Conservation (phyloP, 1,284 basidiomycete genomes). For the Moesziomyces aphidis region DNA sequence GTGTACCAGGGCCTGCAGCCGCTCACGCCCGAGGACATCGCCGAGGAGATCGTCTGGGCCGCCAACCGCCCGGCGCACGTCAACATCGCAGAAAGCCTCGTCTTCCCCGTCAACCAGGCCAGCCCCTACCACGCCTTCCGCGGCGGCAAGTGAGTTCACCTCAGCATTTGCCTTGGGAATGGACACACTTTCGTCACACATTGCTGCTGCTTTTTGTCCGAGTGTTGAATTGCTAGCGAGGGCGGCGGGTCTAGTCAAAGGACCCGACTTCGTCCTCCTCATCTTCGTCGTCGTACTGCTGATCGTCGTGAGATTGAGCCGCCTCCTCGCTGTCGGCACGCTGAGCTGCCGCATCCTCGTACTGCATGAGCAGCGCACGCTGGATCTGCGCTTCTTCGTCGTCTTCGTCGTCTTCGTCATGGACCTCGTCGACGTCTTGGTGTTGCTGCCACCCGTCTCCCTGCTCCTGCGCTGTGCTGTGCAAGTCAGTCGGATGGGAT, state of each 20-base stretch:
- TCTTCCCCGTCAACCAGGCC: constrained; percentile 64
- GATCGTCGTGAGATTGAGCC: constrained; percentile 5
- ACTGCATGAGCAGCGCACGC: constrained; percentile 4
- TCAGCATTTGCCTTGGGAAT: neutral
- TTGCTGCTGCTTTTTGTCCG: too few species aligned
- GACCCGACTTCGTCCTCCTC: constrained; percentile 25
- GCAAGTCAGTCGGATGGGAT: constrained; percentile 5
- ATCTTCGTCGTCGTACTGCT: constrained; percentile 8
- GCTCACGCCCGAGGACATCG: constrained; percentile 69
- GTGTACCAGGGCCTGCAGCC: constrained; percentile 65
- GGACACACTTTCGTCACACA: neutral
- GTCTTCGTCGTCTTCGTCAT: constrained; percentile 11
- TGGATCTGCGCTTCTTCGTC: constrained; percentile 4
- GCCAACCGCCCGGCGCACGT: constrained; percentile 75
- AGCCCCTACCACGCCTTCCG: constrained; percentile 57
- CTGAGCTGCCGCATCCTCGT: neutral
- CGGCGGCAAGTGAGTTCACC: constrained; percentile 15
- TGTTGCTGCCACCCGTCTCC: constrained; percentile 3
- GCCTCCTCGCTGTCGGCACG: constrained; percentile 2
- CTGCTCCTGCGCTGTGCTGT: neutral
- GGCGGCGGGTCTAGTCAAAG: constrained; percentile 8
- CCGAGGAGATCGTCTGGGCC: constrained; percentile 97
- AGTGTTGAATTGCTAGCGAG: neutral
- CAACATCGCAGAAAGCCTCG: constrained; percentile 60
- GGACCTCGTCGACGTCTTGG: neutral